Conservation (phyloP, 2,329 filamentous ascomycete genomes). For the Ophiostoma fasciatum region DNA sequence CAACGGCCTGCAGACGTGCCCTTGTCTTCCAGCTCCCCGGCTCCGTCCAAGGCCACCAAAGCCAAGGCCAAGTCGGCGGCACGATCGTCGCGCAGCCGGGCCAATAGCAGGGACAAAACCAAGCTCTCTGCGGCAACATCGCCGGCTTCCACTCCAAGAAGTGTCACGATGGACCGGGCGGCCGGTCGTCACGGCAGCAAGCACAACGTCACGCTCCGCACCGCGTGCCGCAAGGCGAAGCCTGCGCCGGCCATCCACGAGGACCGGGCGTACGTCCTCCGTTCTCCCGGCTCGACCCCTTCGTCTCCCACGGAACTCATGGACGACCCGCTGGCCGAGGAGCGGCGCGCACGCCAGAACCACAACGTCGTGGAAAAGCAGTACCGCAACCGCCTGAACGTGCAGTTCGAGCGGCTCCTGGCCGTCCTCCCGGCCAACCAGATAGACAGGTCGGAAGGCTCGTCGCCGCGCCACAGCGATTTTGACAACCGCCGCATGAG, state of each 20-base stretch:
- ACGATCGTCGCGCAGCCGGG: no score
- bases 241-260: not conserved
- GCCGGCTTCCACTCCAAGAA: no score
- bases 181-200: slow-evolving; percentile 8
- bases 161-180: no score
- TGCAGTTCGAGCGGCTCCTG: slow-evolving; percentile 29
- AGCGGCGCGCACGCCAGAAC: slow-evolving; percentile 13
- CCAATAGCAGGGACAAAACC: no score
- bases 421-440: slow-evolving; percentile 21
- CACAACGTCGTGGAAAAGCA: slow-evolving; percentile 35
- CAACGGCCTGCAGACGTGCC: no score
- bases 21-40: no score
- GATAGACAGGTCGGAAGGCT: not conserved
- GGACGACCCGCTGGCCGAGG: slow-evolving; percentile 9
- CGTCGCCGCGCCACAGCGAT: slow-evolving; percentile 7
- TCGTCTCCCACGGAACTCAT: not conserved
- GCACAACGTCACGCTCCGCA: slow-evolving; percentile 11
- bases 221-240: slow-evolving; percentile 10
- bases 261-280: no score
- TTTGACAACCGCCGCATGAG: slow-evolving; percentile 21
- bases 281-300: no score
- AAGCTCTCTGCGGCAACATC: not conserved
- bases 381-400: slow-evolving; percentile 31
- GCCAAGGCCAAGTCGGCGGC: no score
- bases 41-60: no score